Conservation (phyloP, 768 basidiomycete species). For the Lyophyllum atratum region DNA sequence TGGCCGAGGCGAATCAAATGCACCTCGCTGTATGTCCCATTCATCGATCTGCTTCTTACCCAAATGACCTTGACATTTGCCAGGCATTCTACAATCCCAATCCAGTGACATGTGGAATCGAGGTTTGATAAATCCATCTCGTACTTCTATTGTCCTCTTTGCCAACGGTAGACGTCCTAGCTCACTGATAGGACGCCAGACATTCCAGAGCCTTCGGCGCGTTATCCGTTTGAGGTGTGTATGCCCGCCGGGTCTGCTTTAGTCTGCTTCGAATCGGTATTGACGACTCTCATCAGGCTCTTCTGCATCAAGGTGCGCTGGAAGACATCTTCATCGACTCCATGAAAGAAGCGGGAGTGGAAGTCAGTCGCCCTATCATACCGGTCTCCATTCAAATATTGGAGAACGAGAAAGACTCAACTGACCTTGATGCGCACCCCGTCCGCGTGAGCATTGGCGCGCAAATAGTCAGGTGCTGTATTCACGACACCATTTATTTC, state of each 20-base stretch:
- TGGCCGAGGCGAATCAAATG: conserved; percentile 69
- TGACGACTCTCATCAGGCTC: conserved; percentile 37
- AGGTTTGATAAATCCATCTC: conserved; percentile 37
- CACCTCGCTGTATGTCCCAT: conserved; percentile 59
- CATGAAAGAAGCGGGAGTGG: conserved; percentile 45
- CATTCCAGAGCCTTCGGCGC: conserved; percentile 60
- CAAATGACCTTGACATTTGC: neutral
- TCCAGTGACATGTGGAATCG: conserved; percentile 54
- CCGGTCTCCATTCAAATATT: conserved; percentile 52
- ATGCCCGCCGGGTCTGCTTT: neutral
- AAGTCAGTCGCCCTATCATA: conserved; percentile 51
- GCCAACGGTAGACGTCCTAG: conserved; percentile 30
- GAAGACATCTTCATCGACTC: conserved; percentile 61
- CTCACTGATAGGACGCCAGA: conserved; percentile 64
- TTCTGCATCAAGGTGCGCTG: conserved; percentile 65
- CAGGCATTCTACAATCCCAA: conserved; percentile 80
- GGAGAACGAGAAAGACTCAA: conserved; percentile 39
- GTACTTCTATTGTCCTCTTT: neutral
- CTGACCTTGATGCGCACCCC: conserved; percentile 39
- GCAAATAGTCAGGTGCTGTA: neutral
- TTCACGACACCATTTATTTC: neutral
- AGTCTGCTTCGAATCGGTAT: neutral
- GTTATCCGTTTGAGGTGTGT: conserved; percentile 75
- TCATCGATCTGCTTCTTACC: neutral
- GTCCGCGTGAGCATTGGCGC: conserved; percentile 32